Percentiles rank a stretch among this genome's conserved stretches.
Evolutionary conservation across 257 asterid species (phyloP).

Genomic region (Marsdenia floribunda): DNA sequence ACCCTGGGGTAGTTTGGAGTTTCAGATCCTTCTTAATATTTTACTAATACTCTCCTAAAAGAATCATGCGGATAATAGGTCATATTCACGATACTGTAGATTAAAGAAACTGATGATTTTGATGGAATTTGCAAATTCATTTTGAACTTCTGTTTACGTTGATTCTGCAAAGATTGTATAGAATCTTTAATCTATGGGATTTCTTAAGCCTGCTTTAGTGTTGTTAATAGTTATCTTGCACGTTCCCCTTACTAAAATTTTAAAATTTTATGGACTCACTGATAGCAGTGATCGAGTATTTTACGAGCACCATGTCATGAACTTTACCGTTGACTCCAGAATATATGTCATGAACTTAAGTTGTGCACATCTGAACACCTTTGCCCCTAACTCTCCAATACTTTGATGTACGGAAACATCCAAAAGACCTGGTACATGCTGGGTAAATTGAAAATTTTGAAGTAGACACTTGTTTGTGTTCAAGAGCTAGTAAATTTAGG

Average conservation of each 20-base stretch:
- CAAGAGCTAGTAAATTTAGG: not conserved
- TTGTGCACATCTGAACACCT: not conserved
- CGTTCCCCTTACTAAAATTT: not conserved
- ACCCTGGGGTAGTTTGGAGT: not conserved
- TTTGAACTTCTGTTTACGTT: slow-evolving; percentile 1
- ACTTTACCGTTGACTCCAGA: not conserved
- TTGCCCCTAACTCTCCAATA: not conserved
- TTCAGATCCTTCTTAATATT: not conserved
- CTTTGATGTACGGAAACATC: not conserved
- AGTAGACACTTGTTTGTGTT: not conserved
- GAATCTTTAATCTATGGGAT: not conserved
- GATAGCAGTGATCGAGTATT: not conserved
- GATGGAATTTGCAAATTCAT: not conserved
- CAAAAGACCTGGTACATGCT: not conserved
- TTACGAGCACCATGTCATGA: not conserved
- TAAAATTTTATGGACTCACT: not conserved
- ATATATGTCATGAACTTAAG: not conserved
- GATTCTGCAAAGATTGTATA: not conserved
- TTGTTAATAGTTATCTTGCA: not conserved
- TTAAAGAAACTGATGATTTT: slow-evolving; percentile 2
- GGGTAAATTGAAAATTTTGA: not conserved
- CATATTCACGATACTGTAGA: not conserved
- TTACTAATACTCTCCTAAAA: not conserved
- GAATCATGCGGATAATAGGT: not conserved
- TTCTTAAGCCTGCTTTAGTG: not conserved